Evolutionary conservation across 805 yeast genomes (phyloP), one percentile per base, ranked within the genome.

Genomic region (Candida nitratophila): DNA sequence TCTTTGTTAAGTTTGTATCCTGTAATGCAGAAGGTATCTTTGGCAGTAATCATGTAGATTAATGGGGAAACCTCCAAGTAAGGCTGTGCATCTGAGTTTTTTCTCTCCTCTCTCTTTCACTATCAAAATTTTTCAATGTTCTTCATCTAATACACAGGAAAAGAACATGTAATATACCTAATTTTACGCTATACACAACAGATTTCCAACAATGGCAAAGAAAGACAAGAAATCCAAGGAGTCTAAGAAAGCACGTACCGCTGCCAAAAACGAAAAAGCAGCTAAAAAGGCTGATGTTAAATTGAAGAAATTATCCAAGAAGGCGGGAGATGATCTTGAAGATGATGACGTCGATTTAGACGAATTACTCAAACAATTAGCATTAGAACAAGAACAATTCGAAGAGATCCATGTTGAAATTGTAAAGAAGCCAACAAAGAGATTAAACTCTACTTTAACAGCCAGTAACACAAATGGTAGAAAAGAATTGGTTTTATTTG

Each of bases 331-430:
- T 43, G 95, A 86, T 37, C 89, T 86, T 32, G 77, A 73, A 46
- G 95, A 86, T 50, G 95, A 87, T 51, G n/a, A n/a, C n/a, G 72
- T 83, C 47, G 96, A 88, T 60, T 79, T 91, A 42, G 98, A 91
- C 61, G 84, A 84, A 52, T 76, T 91, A 39, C 68, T 91, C 43
- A 84, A 78, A 29, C 83, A 83, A 49, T 83, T 80, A 54, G 88
- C 90, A 45, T 70, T 75, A 50, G 86, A 90, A 55, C 98, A 93
- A 62, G 85, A 76, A 44, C 79, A 74, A 46, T 86, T 85, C 51
- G 83, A 83, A 52, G 83, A 86, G 19, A 77, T 91, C 31, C 73
- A 73, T 30, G 68, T 88, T 17, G 81, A 79, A 21, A 62, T 71
- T 1, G 74, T 79, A 21, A 63, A 64, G 1, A 71, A 74, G 44